Evolutionary conservation across 495 filamentous ascomycete species (phyloP), one percentile per base, ranked within the genome.

Genomic region (Penicillium odoratum): DNA sequence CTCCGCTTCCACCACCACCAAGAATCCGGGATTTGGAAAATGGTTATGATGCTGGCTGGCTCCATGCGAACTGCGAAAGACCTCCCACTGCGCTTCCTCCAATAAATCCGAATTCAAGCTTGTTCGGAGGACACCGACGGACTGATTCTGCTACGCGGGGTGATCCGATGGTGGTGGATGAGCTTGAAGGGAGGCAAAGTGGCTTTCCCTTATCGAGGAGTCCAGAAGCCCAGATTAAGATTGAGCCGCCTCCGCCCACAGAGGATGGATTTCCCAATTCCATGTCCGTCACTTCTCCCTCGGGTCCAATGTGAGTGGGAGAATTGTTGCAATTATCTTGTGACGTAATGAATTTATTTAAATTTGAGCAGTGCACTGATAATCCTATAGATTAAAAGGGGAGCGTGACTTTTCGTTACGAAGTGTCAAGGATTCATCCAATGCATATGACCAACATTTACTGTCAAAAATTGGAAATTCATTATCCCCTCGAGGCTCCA

Each of bases 381-480:
- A 49, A 7, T 51, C 33, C 36, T 18, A 58, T 74, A 88, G 77
- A 74, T 77, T 85, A 56, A 82, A 81, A 52, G 82, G 83, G 48
- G 85, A 87, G 66, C 75, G 71, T 44, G 79, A 84, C 46, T 74
- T 86, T 42, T 85, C 82, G 48, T 75, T 81, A 58, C 69, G 78
- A 45, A 78, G 83, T 51, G 72, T 85, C 34, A 79, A 82, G 66
- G 84, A 80, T 56, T 84, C 82, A 7, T 87, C 83, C 15, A 84
- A 89, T 62, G 83, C 84, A 29, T 94, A 94, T 64, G 92, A 95
- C 62, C 87, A 87, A 66, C 86, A 88, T 56, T 74, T 93, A 51
- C 72, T 94, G 28, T 90, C 89, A 46, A 93, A 89, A 67, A 86
- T 85, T 77, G 77, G 89, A 74, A 81, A 85, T 73, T 68, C 81